These are phyloP conservation scores for Balamuthia mandrillaris DNA, from an alignment of 208 protist species.

Conservation along the genomic window DNA sequence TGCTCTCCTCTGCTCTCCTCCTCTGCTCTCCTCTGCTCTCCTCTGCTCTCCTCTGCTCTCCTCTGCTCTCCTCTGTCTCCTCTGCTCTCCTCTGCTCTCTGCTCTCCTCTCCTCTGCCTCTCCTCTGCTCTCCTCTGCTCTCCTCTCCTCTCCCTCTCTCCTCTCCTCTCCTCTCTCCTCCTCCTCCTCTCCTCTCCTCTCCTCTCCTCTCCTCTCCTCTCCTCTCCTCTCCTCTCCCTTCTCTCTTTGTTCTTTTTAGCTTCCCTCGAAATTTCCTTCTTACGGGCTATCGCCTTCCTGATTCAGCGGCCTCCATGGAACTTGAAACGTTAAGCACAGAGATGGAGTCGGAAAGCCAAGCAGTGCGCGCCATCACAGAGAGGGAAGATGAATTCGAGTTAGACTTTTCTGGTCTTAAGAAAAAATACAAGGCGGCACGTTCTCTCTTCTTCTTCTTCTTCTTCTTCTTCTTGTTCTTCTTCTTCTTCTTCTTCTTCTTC, in stretches of 20 bases:
- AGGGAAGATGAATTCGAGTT: slow-evolving; percentile 31
- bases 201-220: no score
- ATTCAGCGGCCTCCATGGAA: not conserved
- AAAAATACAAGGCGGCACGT: not conserved
- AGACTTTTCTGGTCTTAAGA: slow-evolving; percentile 14
- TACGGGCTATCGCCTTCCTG: not conserved
- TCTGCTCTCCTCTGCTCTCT: no score
- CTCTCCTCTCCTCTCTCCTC: no score
- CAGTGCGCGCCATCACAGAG: slow-evolving; percentile 1
- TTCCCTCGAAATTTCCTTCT: not conserved
- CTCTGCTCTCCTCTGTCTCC: no score
- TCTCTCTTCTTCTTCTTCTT: not conserved
- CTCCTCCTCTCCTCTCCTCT: no score
- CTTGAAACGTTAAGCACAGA: not conserved
- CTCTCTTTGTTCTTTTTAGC: not conserved
- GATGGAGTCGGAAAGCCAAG: not conserved
- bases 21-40: no score
- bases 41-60: no score
- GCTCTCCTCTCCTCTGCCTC: no score
- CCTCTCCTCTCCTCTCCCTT: not conserved
- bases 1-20: no score
- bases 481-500: not conserved
- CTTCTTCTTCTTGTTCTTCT: not conserved
- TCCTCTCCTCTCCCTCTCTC: no score
- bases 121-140: no score